phyloP scores from a whole-genome alignment of 495 filamentous ascomycete species.

The Pyronema domesticum region DNA sequence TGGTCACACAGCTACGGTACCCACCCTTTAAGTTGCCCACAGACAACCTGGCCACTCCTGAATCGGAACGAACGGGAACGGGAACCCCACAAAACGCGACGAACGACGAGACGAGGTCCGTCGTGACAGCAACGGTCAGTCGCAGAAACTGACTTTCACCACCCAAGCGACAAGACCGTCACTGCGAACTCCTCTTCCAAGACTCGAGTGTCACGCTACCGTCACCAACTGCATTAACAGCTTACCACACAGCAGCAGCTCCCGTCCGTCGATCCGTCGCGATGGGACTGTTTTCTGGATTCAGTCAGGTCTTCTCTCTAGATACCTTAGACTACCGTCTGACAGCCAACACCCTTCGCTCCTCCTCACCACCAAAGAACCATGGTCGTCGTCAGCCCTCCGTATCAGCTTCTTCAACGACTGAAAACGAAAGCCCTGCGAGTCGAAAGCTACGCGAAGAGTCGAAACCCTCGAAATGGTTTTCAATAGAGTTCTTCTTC shows the following conservation, averaged over 20 bases:
- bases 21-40: too few relatives aligned
- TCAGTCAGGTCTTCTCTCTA: slow-evolving; percentile 54
- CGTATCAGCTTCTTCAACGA: slow-evolving; percentile 16
- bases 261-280: not conserved
- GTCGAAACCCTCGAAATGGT: slow-evolving; percentile 55
- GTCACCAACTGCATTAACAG: not conserved
- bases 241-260: not conserved
- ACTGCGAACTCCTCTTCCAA: too few relatives aligned
- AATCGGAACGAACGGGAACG: too few relatives aligned
- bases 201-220: too few relatives aligned
- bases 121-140: too few relatives aligned
- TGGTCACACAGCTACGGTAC: too few relatives aligned
- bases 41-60: too few relatives aligned
- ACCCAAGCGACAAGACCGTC: too few relatives aligned
- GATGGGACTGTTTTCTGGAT: slow-evolving; percentile 29
- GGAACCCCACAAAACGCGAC: too few relatives aligned
- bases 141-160: too few relatives aligned
- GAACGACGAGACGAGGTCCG: too few relatives aligned
- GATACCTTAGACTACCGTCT: slow-evolving; percentile 91
- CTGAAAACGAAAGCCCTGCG: slow-evolving; percentile 26
- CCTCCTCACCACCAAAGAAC: slow-evolving; percentile 42
- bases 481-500: slow-evolving; percentile 65
- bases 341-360: slow-evolving; percentile 32
- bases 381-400: slow-evolving; percentile 13
- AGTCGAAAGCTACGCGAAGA: slow-evolving; percentile 28